phyloP scores from a whole-genome alignment of 2,329 filamentous ascomycete species.

The Alternaria burnsii region DNA sequence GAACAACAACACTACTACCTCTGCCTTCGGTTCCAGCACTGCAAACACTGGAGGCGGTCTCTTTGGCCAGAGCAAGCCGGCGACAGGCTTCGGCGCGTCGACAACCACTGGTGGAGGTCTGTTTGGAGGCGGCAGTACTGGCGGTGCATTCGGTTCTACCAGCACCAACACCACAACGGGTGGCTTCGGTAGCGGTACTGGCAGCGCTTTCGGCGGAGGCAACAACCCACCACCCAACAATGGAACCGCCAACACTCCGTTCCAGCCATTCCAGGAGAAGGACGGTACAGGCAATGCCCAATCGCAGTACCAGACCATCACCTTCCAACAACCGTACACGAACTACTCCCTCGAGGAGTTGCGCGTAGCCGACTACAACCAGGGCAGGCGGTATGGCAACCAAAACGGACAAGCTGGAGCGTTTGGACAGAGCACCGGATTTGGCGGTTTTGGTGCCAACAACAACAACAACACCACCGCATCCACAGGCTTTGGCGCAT shows the following conservation, averaged over 20 bases:
- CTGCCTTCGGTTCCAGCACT: constrained; percentile 39
- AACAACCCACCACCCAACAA: constrained; percentile 48
- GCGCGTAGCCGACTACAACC: constrained; percentile 81
- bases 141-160: constrained; percentile 38
- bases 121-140: constrained; percentile 41
- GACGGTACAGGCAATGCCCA: constrained; percentile 65
- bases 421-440: constrained; percentile 74
- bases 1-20: constrained; percentile 30
- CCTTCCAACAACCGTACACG: constrained; percentile 80
- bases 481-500: constrained; percentile 60
- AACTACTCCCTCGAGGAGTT: constrained; percentile 84
- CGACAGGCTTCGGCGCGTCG: constrained; percentile 37
- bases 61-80: constrained; percentile 44
- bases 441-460: constrained; percentile 57
- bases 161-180: constrained; percentile 26
- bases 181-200: constrained; percentile 34
- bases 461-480: constrained; percentile 46
- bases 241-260: constrained; percentile 73
- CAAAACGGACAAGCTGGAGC: constrained; percentile 80
- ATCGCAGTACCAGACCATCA: constrained; percentile 78
- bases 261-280: constrained; percentile 76
- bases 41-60: constrained; percentile 40
- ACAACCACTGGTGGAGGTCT: constrained; percentile 36
- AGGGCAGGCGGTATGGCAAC: constrained; percentile 85
- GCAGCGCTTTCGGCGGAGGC: constrained; percentile 44